phyloP scores from a whole-genome alignment of 2,329 filamentous ascomycete genomes.

The Exutisphaerella laricina region DNA sequence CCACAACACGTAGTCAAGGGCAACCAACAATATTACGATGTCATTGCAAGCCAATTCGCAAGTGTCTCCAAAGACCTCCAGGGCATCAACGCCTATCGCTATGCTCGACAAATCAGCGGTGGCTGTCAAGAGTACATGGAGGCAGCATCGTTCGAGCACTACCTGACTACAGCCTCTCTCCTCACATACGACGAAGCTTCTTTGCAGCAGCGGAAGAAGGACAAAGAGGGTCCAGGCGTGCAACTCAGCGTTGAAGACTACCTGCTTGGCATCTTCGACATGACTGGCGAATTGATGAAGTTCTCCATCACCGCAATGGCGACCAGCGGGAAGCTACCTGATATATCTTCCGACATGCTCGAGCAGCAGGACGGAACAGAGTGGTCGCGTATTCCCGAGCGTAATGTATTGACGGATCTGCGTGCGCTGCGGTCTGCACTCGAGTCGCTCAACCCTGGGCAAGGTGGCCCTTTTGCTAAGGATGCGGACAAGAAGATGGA shows the following conservation, averaged over 20 bases:
- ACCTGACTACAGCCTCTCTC: conserved; percentile 70
- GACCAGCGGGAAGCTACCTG: conserved; percentile 57
- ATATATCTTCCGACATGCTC: conserved; percentile 34
- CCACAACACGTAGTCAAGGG: conserved; percentile 66
- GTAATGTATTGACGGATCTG: conserved; percentile 73
- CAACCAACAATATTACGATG: conserved; percentile 61
- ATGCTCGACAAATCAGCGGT: conserved; percentile 66
- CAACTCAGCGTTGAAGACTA: conserved; percentile 76
- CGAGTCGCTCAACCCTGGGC: conserved; percentile 60
- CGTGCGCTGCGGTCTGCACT: conserved; percentile 70
- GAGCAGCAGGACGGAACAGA: conserved; percentile 13
- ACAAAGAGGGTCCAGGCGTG: conserved; percentile 46
- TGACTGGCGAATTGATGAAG: conserved; percentile 94
- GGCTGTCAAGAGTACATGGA: conserved; percentile 95
- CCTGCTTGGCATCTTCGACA: conserved; percentile 82
- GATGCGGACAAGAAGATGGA: conserved; percentile 75
- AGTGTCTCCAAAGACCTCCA: conserved; percentile 67
- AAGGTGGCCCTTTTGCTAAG: conserved; percentile 52
- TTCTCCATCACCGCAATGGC: conserved; percentile 88
- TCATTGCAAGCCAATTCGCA: conserved; percentile 65
- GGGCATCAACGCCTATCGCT: conserved; percentile 75
- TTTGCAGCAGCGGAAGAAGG: conserved; percentile 34
- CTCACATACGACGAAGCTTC: conserved; percentile 61
- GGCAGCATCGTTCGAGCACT: conserved; percentile 81
- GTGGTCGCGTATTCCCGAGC: conserved; percentile 28